Evolutionary conservation across 2,329 filamentous ascomycete genomes (phyloP).

Genomic region (Metarhizium brunneum): DNA sequence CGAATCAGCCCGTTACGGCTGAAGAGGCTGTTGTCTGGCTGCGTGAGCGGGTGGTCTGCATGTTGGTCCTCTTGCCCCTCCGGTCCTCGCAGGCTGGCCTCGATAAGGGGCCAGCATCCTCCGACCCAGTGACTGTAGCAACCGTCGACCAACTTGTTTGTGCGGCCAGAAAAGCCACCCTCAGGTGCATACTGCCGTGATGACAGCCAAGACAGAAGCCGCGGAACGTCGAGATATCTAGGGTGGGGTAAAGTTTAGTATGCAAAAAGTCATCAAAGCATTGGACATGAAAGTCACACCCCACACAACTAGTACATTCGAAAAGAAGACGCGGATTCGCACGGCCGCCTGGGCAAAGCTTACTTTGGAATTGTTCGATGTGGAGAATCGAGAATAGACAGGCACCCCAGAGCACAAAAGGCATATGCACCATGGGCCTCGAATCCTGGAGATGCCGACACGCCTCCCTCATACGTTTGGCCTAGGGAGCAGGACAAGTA

Average conservation of each 20-base stretch:
- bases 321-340: background rate
- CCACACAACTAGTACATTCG: background rate
- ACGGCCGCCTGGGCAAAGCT: constrained; percentile 17
- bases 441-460: constrained; percentile 73
- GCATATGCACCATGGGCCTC: constrained; percentile 97
- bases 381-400: constrained; percentile 77
- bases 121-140: constrained; percentile 99
- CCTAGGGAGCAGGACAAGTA: constrained; percentile 35
- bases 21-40: constrained; percentile 48
- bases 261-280: constrained; percentile 10
- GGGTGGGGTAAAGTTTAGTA: constrained; percentile 19
- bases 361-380: constrained; percentile 64
- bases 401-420: constrained; percentile 84
- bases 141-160: constrained; percentile 95
- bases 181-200: constrained; percentile 84
- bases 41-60: constrained; percentile 19
- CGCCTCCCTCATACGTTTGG: constrained; percentile 92
- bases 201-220: constrained; percentile 79
- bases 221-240: constrained; percentile 67
- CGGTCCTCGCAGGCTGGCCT: constrained; percentile 61
- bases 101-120: constrained; percentile 84
- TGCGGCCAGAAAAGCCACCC: constrained; percentile 85
- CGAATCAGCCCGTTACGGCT: constrained; percentile 76
- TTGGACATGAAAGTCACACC: background rate
- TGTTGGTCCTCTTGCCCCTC: constrained; percentile 20